Base-by-base conservation (phyloP, 805 yeast species). In the Ogataea thermomethanolica region DNA sequence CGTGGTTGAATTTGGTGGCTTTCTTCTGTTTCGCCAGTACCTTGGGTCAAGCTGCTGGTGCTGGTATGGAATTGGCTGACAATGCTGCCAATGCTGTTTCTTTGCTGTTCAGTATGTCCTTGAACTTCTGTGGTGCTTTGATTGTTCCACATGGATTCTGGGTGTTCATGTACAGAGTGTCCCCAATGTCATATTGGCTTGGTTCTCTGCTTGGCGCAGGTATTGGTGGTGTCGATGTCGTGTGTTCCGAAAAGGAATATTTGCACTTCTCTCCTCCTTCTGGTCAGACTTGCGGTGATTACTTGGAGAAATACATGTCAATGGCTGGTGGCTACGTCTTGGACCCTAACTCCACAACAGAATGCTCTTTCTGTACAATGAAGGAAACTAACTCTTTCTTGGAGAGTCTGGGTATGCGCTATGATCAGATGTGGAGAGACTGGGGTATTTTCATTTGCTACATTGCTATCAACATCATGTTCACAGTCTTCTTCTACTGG, bases 101-200 rank as follows among this genome's bases (percentile, higher is more conserved):
- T 26, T 54, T 83, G 51, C 54, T 79, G 45, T 81, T 78, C 61
- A 76, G 84, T 2, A 62, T 81, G 70, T 67, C 78, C 28, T 65
- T 85, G 64, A 73, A 75, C 39, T 83, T 84, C 76, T 82, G 88
- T 71, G 95, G 95, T 71, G 86, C 82, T 31, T 66, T 85, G 65
- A 78, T 75, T 11, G 66, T 76, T 17, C 74, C 78, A 31, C 56
- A 67, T 13, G 78, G 87, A n/a, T 85, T 85, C 70, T 78, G 90
- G 89, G 67, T 73, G 31, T 84, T 82, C 70, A 79, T 84, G 87
- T 84, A 82, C 69, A 70, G 89, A 57, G 73, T 69, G 13, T 77
- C 82, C 17, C 91, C 93, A 12, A 65, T 81, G 47, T 79, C 88
- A 1, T 84, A 83, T 51, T 70, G 81, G 65, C 66, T 84, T 38